Evolutionary conservation across 2,329 filamentous ascomycete species (phyloP), one percentile per base, ranked within the genome.

Genomic region (Ilyonectria destructans): DNA sequence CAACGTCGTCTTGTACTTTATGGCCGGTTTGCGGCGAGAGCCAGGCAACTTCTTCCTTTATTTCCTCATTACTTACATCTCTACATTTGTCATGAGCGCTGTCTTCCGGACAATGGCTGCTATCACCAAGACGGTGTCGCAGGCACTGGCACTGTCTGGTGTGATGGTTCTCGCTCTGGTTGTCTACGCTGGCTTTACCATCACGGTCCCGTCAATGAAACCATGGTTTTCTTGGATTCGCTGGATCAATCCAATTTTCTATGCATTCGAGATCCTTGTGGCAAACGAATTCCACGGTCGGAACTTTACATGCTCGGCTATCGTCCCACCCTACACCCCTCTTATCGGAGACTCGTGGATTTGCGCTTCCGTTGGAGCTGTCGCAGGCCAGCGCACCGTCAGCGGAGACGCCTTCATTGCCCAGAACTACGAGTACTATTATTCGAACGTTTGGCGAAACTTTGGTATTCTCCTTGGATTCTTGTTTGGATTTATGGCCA

Each of bases 191-290:
- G 75, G 75, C 2, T 77, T 77, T 54, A 71, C 73, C 19, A 76
- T 77, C 8, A 71, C 74, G 0, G 75, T 74, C 0, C 75, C 75
- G 0, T 51, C 71, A 9, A 77, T 77, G 91, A 86, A 90, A 23
- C 88, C 87, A 0, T 96, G 92, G 92, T 91, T 92, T 56, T 83
- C 88, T 31, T 95, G 93, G 93, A 91, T 95, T 59, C 88, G 90
- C 31, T 94, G 91, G 81, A 85, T 95, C 58, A 91, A 95, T 67
- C 92, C 92, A 0, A 88, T 95, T 40, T 90, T 85, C 51, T 95
- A 95, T 75, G 91, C 87, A 2, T 96, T 95, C 71, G 92, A 95
- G 77, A 87, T 89, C 2, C 82, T 94, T 19, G 87, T 93, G 80
- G 85, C 90, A 67, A 95, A 95, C 79, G 93, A 96, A 77, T 92